phyloP scores from a whole-genome alignment of 805 yeast species.

The Starmerella tilneyi region DNA sequence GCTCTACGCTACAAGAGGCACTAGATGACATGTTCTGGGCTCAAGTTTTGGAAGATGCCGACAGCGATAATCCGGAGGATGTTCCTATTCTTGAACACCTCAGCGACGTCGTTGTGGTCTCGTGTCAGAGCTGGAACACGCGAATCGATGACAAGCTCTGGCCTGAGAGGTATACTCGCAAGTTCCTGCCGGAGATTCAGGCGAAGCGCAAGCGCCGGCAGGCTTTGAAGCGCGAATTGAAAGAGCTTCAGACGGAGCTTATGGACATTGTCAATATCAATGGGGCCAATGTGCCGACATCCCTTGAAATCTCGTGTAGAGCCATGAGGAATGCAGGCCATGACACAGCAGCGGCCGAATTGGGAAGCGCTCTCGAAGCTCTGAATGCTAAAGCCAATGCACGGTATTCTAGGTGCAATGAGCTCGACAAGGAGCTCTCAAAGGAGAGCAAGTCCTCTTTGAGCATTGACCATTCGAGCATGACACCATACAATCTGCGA shows the following conservation, averaged over 20 bases:
- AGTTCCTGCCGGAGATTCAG: conserved; percentile 1
- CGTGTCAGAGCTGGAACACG: conserved; percentile 5
- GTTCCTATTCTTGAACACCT: conserved; percentile 10
- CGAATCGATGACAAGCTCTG: conserved; percentile 2
- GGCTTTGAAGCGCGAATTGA: background rate
- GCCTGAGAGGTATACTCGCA: conserved; percentile 12
- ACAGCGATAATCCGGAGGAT: conserved; percentile 2
- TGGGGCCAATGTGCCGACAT: background rate
- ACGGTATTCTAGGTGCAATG: background rate
- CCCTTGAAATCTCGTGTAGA: background rate
- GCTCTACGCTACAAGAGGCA: conserved; percentile 6
- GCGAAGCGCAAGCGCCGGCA: background rate
- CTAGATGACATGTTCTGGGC: conserved; percentile 16
- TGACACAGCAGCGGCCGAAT: background rate
- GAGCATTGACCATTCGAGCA: background rate
- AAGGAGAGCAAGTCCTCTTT: background rate
- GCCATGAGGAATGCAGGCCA: background rate
- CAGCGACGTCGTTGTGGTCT: conserved; percentile 9
- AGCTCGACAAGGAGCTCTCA: background rate
- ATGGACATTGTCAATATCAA: background rate
- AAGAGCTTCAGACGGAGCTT: background rate
- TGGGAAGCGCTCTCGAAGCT: background rate
- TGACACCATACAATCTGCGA: background rate
- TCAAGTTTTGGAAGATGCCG: background rate
- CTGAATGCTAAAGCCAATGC: background rate